A percentile compares a stretch with the other conserved stretches of the same genome.
These are phyloP conservation scores for Hortaea sp. DNA, from an alignment of 2,329 filamentous ascomycete species.

Conservation along the genomic window DNA sequence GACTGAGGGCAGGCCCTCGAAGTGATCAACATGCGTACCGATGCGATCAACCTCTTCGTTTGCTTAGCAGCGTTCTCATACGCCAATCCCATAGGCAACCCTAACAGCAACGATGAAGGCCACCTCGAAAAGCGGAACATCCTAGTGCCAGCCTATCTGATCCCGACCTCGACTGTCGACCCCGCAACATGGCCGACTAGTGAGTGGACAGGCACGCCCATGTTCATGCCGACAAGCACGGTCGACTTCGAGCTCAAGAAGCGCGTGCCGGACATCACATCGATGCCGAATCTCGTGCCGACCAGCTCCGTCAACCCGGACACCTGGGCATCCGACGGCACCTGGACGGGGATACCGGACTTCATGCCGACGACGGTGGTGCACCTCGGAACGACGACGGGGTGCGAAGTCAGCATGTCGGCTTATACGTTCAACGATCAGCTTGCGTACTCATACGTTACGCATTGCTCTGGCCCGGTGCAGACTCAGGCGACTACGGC, in stretches of 20 bases:
- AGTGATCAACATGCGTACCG: neutral
- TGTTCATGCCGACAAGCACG: neutral
- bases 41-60: neutral
- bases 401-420: conserved; percentile 3
- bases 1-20: no score
- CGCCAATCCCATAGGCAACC: conserved; percentile 2
- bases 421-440: neutral
- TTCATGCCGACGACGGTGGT: conserved; percentile 5
- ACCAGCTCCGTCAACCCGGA: conserved; percentile 3
- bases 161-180: conserved; percentile 2
- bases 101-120: neutral
- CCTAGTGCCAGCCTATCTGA: conserved; percentile 3
- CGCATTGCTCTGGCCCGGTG: neutral
- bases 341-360: conserved; percentile 3
- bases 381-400: conserved; percentile 3
- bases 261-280: neutral
- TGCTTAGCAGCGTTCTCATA: neutral
- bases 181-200: conserved; percentile 1
- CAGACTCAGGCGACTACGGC: neutral
- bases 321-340: conserved; percentile 1
- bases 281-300: conserved; percentile 5
- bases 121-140: conserved; percentile 2
- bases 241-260: conserved; percentile 1
- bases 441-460: conserved; percentile 3
- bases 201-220: conserved; percentile 2